Evolutionary conservation across 306 rosid genomes (phyloP).

Genomic region (Inga leiocalycina): DNA sequence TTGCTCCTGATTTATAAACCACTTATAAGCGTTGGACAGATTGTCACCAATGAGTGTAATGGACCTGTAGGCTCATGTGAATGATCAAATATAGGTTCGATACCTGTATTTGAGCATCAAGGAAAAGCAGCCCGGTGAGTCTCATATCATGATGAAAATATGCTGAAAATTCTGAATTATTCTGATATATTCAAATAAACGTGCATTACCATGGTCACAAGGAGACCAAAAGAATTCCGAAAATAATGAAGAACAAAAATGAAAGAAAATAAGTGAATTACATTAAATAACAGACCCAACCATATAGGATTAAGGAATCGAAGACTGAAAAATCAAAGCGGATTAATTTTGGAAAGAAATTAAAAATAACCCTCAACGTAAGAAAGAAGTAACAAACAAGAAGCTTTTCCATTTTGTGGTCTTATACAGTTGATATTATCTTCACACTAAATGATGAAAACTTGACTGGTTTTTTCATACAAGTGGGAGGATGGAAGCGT

Average conservation of each 20-base stretch:
- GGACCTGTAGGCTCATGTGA: neutral
- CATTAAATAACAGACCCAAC: neutral
- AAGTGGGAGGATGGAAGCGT: neutral
- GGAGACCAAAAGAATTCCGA: neutral
- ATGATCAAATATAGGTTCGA: neutral
- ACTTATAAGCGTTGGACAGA: too few species aligned
- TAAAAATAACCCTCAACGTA: neutral
- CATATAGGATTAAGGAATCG: neutral
- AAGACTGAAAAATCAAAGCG: neutral
- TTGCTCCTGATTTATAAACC: neutral
- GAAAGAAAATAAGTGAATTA: neutral
- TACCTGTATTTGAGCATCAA: neutral
- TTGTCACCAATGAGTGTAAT: neutral
- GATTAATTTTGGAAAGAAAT: neutral
- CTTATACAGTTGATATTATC: neutral
- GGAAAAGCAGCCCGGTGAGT: neutral
- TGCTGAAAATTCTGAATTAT: neutral
- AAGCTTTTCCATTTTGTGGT: neutral
- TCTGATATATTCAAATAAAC: neutral
- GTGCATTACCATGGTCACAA: neutral
- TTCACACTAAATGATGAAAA: slow-evolving; percentile 4
- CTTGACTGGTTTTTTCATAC: slow-evolving; percentile 10
- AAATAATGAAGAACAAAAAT: too few species aligned
- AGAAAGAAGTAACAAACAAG: neutral
- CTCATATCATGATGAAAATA: neutral